Percentiles rank a stretch among this genome's conserved stretches.
Evolutionary conservation across 83 land plant species (phyloP).

Genomic region (Isoetes engelmannii): DNA sequence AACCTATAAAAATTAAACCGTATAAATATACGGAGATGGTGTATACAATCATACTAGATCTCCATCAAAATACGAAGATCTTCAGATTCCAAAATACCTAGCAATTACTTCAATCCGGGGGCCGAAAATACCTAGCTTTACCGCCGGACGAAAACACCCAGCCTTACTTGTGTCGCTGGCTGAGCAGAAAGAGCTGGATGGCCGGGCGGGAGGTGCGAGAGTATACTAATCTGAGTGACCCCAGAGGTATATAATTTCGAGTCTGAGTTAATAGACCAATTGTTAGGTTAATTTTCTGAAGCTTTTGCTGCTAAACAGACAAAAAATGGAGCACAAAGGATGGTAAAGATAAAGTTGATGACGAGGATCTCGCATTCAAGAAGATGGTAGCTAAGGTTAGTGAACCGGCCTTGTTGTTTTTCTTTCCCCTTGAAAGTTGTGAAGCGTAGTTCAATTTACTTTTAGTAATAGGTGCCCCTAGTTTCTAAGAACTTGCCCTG

Average conservation of each 20-base stretch:
- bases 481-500: conserved; percentile 91
- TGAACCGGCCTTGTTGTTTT: conserved; percentile 36
- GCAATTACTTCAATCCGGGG: too few species aligned
- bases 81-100: too few species aligned
- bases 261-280: background rate
- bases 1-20: too few species aligned
- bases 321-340: conserved; percentile 75
- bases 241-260: conserved; percentile 53
- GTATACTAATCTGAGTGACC: conserved; percentile 88
- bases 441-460: too few species aligned
- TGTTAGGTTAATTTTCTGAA: background rate
- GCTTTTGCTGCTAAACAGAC: conserved; percentile 35
- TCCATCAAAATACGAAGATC: too few species aligned
- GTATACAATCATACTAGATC: too few species aligned
- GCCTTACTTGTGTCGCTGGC: too few species aligned
- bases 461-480: background rate
- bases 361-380: conserved; percentile 88
- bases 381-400: conserved; percentile 99
- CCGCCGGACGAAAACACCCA: too few species aligned
- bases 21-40: too few species aligned
- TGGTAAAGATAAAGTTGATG: conserved; percentile 75
- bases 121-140: too few species aligned
- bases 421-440: too few species aligned
- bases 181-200: too few species aligned
- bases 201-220: conserved; percentile 92